A percentile compares a stretch with the other conserved stretches of the same genome.
Conservation (phyloP, 164 flowering plant genomes). For the Platanus orientalis region DNA sequence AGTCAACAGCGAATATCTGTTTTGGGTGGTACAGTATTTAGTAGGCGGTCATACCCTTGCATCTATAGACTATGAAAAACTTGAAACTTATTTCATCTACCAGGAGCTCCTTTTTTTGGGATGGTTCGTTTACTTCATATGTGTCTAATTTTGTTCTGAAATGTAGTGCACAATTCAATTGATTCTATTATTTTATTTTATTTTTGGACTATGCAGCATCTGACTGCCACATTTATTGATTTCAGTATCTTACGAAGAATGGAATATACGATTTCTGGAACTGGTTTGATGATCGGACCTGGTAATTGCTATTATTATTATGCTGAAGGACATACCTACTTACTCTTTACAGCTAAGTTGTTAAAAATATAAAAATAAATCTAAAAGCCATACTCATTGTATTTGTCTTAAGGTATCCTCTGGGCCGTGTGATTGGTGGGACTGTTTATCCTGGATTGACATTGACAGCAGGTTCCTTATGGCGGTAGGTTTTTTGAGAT, state of each 20-base stretch:
- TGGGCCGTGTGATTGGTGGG: constrained; percentile 99
- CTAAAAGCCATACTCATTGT: neutral
- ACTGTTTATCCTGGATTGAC: constrained; percentile 99
- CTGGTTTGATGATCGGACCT: constrained; percentile 99
- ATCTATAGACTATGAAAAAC: too few species aligned
- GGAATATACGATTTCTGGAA: constrained; percentile 99
- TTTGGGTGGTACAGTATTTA: too few species aligned
- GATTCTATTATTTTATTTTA: neutral
- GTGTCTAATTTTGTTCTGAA: neutral
- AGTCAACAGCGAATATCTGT: neutral
- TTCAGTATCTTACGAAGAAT: constrained; percentile 82
- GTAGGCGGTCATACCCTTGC: too few species aligned
- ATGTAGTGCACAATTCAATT: neutral
- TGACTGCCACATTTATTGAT: constrained; percentile 24
- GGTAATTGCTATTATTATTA: constrained; percentile 44
- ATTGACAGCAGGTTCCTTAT: constrained; percentile 90
- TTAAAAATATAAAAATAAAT: neutral
- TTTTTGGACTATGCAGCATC: neutral
- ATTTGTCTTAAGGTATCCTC: constrained; percentile 76
- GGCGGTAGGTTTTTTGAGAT: constrained; percentile 54
- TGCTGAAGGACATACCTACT: neutral
- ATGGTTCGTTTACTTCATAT: neutral
- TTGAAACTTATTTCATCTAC: neutral
- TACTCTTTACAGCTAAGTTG: neutral
- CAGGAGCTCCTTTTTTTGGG: neutral